phyloP scores from a whole-genome alignment of 106 monocot species.

The Posidonia australis region DNA sequence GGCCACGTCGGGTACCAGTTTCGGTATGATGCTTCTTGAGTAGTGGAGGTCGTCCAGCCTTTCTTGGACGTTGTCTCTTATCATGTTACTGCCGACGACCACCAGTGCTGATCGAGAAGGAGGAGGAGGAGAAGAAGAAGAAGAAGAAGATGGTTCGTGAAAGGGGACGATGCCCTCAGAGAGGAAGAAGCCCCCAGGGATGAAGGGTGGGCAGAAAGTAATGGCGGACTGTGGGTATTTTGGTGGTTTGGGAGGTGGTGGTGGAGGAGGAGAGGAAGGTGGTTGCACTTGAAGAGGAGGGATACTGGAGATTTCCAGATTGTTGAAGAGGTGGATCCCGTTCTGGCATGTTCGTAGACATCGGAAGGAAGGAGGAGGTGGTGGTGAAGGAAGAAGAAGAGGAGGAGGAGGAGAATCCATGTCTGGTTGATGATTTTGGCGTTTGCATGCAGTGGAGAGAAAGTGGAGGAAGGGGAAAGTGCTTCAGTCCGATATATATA shows the following conservation, averaged over 20 bases:
- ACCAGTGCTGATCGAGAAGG: neutral
- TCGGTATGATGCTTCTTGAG: neutral
- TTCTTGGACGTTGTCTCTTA: neutral
- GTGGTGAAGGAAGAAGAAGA: too few species aligned
- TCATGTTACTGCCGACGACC: neutral
- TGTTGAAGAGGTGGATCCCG: neutral
- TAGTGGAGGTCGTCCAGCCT: neutral
- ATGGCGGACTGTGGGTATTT: neutral
- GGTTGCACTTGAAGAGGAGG: too few species aligned
- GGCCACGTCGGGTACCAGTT: neutral
- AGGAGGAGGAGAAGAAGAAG: neutral
- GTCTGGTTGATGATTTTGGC: too few species aligned
- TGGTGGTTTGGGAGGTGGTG: neutral
- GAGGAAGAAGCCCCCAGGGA: neutral
- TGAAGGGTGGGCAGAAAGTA: neutral
- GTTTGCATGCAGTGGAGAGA: too few species aligned
- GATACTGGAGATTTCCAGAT: too few species aligned
- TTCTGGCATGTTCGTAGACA: too few species aligned
- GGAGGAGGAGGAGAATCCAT: too few species aligned
- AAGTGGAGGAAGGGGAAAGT: too few species aligned
- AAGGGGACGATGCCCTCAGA: neutral
- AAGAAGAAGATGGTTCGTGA: neutral
- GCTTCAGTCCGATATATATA: too few species aligned
- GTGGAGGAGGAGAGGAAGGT: conserved; percentile 1
- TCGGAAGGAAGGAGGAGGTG: too few species aligned